Conservation (phyloP, 805 yeast species). For the Myxozyma melibiosi region DNA sequence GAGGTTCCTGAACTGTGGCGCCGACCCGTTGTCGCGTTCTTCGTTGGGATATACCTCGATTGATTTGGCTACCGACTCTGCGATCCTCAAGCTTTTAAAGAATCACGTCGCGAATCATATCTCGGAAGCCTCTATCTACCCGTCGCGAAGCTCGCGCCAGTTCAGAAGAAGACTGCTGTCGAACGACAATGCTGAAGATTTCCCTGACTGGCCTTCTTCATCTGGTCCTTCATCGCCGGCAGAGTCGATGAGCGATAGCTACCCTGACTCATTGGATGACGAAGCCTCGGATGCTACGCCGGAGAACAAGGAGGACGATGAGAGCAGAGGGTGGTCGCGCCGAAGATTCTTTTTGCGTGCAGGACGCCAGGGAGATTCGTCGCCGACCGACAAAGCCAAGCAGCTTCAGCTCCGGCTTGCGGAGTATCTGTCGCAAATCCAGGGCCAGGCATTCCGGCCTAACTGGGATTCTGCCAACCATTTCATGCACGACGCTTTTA, state of each 20-base stretch:
- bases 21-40: slow-evolving; percentile 57
- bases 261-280: slow-evolving; percentile 13
- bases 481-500: slow-evolving; percentile 26
- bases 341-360: slow-evolving; percentile 7
- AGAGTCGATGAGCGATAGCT: slow-evolving; percentile 20
- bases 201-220: slow-evolving; percentile 33
- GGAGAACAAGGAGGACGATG: slow-evolving; percentile 11
- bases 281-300: neutral
- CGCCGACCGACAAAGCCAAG: slow-evolving; percentile 7
- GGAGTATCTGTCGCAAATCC: slow-evolving; percentile 20
- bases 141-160: slow-evolving; percentile 4
- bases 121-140: neutral
- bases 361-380: slow-evolving; percentile 1
- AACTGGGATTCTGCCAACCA: slow-evolving; percentile 29
- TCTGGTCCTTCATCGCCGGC: slow-evolving; percentile 33
- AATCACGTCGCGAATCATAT: neutral
- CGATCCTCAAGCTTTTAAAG: slow-evolving; percentile 10
- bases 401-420: slow-evolving; percentile 25
- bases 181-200: slow-evolving; percentile 16
- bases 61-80: slow-evolving; percentile 34
- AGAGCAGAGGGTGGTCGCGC: slow-evolving; percentile 12
- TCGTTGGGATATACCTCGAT: slow-evolving; percentile 47
- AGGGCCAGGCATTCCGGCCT: slow-evolving; percentile 23
- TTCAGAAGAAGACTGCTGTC: neutral
- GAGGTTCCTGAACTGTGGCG: slow-evolving; percentile 63